Evolutionary conservation across 805 yeast genomes (phyloP).

Genomic region (Myxozyma nipponensis): DNA sequence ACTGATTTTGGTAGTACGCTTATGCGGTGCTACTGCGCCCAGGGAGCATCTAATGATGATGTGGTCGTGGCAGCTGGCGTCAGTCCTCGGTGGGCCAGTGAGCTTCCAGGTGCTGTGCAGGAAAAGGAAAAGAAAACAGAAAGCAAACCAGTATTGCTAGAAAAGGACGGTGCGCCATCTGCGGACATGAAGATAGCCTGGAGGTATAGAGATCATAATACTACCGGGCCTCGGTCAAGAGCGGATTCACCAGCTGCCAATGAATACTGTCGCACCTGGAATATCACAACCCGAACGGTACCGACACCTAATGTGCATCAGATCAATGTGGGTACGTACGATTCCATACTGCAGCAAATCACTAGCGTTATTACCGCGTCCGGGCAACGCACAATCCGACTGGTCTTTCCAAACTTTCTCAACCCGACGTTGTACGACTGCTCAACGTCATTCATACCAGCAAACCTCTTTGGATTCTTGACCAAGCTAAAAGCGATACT

Average conservation of each 20-base stretch:
- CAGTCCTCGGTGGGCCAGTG: slow-evolving; percentile 56
- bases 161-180: background rate
- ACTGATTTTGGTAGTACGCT: slow-evolving; percentile 81
- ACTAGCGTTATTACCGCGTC: background rate
- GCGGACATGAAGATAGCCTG: slow-evolving; percentile 21
- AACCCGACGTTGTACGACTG: slow-evolving; percentile 11
- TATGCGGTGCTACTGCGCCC: slow-evolving; percentile 66
- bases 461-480: slow-evolving; percentile 8
- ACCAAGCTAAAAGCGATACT: slow-evolving; percentile 8
- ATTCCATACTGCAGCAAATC: background rate
- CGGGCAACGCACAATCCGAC: background rate
- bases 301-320: slow-evolving; percentile 11
- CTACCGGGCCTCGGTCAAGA: background rate
- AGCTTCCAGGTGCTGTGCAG: slow-evolving; percentile 69
- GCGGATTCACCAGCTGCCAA: background rate
- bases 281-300: slow-evolving; percentile 9
- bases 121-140: slow-evolving; percentile 20
- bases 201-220: slow-evolving; percentile 12
- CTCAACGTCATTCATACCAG: slow-evolving; percentile 6
- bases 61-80: slow-evolving; percentile 64
- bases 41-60: slow-evolving; percentile 66
- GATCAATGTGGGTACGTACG: background rate
- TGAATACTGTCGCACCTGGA: slow-evolving; percentile 12
- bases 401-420: slow-evolving; percentile 18
- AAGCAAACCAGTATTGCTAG: background rate